Conservation (phyloP, 257 asterid genomes). For the Primulina huaijiensis region DNA sequence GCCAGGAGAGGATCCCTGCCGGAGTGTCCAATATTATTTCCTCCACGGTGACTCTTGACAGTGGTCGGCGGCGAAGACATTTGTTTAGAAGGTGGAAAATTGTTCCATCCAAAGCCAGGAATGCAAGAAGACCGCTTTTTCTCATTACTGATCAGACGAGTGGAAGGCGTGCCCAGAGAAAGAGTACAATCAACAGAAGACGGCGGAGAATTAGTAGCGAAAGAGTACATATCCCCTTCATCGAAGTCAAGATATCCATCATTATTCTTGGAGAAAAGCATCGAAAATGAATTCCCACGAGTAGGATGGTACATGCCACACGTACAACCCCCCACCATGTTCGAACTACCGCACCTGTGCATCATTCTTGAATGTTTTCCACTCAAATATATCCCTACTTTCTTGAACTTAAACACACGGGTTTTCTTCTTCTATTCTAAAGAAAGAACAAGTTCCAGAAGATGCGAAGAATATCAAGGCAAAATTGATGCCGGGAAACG, state of each 20-base stretch:
- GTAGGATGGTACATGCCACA: conserved; percentile 43
- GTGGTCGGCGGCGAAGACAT: conserved; percentile 42
- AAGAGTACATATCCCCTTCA: conserved; percentile 42
- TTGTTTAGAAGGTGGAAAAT: background rate
- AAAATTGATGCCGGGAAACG: too few species aligned
- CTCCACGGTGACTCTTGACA: conserved; percentile 41
- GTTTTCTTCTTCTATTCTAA: too few species aligned
- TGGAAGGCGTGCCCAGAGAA: conserved; percentile 86
- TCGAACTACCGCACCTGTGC: conserved; percentile 36
- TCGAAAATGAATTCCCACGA: conserved; percentile 47
- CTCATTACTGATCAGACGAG: conserved; percentile 34
- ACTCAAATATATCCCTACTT: background rate
- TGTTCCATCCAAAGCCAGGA: conserved; percentile 62
- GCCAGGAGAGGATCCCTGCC: conserved; percentile 66
- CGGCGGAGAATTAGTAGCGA: conserved; percentile 29
- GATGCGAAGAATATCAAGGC: too few species aligned
- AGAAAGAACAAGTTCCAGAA: too few species aligned
- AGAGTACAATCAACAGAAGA: conserved; percentile 87
- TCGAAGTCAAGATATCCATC: conserved; percentile 26
- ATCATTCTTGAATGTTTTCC: conserved; percentile 24
- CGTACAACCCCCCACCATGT: conserved; percentile 26
- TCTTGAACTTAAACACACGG: too few species aligned
- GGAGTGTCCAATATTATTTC: conserved; percentile 17
- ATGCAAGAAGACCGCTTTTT: too few species aligned
- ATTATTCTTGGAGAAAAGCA: conserved; percentile 56